Percentiles rank a stretch among this genome's conserved stretches.
phyloP scores from a whole-genome alignment of 2,329 filamentous ascomycete species.

The Epichloe gansuensis region DNA sequence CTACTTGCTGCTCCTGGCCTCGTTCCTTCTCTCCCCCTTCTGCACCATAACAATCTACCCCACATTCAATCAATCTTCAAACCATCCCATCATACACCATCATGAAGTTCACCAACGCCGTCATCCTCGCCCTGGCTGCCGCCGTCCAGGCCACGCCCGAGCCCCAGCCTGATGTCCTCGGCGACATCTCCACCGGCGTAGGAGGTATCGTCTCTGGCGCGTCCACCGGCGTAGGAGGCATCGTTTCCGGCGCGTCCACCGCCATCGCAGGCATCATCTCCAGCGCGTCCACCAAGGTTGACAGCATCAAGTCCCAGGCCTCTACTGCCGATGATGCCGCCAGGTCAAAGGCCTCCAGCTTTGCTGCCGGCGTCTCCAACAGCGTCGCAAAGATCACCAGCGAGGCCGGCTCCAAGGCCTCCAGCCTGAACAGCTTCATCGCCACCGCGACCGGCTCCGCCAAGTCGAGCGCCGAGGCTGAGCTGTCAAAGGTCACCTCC shows the following conservation, averaged over 20 bases:
- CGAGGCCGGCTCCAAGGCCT: constrained; percentile 13
- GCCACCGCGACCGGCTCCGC: constrained; percentile 11
- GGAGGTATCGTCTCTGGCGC: too few species aligned
- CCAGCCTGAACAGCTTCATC: constrained; percentile 11
- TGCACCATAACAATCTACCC: background rate
- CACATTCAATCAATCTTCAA: background rate
- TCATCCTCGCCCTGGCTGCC: constrained; percentile 20
- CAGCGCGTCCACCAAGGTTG: background rate
- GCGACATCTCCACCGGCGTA: constrained; percentile 2
- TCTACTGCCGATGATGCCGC: background rate
- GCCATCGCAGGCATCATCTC: background rate
- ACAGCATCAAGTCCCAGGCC: background rate
- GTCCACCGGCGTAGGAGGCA: background rate
- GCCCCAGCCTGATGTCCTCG: constrained; percentile 2
- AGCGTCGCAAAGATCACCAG: constrained; percentile 7
- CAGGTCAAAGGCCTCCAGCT: constrained; percentile 5
- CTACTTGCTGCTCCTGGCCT: too few species aligned
- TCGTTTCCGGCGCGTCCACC: background rate
- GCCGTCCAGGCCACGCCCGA: constrained; percentile 16
- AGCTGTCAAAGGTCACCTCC: constrained; percentile 11
- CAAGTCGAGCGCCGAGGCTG: constrained; percentile 13
- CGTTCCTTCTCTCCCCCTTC: fast-evolving
- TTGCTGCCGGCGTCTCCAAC: constrained; percentile 6
- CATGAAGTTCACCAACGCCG: constrained; percentile 26
- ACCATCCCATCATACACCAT: constrained; percentile 5